These are phyloP conservation scores for Podaxis sp. DNA, from an alignment of 768 basidiomycete genomes.

Conservation along the genomic window DNA sequence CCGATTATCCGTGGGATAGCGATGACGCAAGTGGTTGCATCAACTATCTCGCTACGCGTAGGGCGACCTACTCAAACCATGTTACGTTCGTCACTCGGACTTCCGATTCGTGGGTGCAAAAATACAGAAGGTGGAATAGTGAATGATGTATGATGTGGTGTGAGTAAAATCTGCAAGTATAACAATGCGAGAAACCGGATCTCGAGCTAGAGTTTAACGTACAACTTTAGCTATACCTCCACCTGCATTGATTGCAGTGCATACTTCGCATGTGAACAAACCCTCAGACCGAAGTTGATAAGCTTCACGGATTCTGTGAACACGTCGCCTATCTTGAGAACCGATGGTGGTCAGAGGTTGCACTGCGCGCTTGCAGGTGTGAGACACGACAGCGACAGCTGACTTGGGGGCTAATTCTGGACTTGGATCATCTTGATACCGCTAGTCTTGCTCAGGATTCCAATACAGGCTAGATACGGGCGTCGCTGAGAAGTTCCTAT, in stretches of 20 bases:
- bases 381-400: neutral
- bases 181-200: neutral
- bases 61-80: neutral
- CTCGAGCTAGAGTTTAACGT: neutral
- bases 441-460: neutral
- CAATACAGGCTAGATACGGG: neutral
- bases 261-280: neutral
- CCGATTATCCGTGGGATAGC: neutral
- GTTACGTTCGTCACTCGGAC: neutral
- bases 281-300: neutral
- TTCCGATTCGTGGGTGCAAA: neutral
- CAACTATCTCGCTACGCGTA: neutral
- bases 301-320: neutral
- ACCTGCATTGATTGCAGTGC: neutral
- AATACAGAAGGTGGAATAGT: neutral
- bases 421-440: constrained; percentile 1
- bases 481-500: neutral
- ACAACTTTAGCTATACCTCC: neutral
- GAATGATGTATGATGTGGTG: neutral
- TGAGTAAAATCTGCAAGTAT: neutral
- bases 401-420: neutral
- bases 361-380: neutral
- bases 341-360: neutral
- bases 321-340: neutral
- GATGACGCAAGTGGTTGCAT: neutral